Percentiles rank a stretch among this genome's conserved stretches.
Conservation (phyloP, 805 yeast genomes). For the Naumovozyma castellii region DNA sequence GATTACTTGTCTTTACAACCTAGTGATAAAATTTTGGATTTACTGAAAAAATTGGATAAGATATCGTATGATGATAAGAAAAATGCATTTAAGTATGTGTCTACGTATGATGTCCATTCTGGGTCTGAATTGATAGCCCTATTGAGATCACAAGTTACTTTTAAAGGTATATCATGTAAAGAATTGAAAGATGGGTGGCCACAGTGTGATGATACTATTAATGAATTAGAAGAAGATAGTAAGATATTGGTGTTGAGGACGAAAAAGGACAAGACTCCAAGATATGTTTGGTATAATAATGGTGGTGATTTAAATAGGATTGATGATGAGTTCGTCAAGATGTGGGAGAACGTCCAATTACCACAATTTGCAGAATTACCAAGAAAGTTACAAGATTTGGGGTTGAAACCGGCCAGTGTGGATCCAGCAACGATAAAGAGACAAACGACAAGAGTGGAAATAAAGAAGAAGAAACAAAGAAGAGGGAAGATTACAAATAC, state of each 20-base stretch:
- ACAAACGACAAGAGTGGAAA: slow-evolving; percentile 43
- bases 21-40: slow-evolving; percentile 57
- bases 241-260: slow-evolving; percentile 78
- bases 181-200: slow-evolving; percentile 80
- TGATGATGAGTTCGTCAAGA: slow-evolving; percentile 69
- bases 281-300: slow-evolving; percentile 81
- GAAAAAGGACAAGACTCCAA: slow-evolving; percentile 88
- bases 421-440: slow-evolving; percentile 89
- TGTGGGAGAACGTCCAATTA: slow-evolving; percentile 72
- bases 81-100: slow-evolving; percentile 72
- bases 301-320: slow-evolving; percentile 60
- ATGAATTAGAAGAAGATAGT: slow-evolving; percentile 65
- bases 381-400: slow-evolving; percentile 62
- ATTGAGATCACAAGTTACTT: slow-evolving; percentile 72
- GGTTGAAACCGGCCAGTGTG: slow-evolving; percentile 95
- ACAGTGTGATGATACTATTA: slow-evolving; percentile 71
- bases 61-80: slow-evolving; percentile 55
- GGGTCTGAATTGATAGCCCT: slow-evolving; percentile 68
- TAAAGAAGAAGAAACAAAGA: slow-evolving; percentile 85
- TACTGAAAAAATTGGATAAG: slow-evolving; percentile 67
- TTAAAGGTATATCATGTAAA: slow-evolving; percentile 77
- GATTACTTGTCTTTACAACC: slow-evolving; percentile 49
- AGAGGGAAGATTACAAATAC: slow-evolving; percentile 91
- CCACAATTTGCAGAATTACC: slow-evolving; percentile 82
- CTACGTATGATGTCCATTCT: slow-evolving; percentile 78